Evolutionary conservation across 441 rosid species (phyloP).

Genomic region (Adansonia grandidieri): DNA sequence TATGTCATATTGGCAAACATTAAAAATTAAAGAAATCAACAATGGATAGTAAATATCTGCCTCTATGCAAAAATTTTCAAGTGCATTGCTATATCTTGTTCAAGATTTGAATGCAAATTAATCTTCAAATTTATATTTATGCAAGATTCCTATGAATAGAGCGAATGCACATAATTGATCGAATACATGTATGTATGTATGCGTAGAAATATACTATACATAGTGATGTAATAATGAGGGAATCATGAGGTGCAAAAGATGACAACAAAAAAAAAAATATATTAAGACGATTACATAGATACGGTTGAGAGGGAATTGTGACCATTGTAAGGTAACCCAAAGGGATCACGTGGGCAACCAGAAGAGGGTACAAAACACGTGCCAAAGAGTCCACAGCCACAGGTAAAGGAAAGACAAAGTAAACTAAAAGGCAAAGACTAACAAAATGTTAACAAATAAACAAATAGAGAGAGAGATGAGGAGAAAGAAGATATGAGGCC

Average conservation of each 20-base stretch:
- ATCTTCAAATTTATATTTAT: not conserved
- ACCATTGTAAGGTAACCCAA: not conserved
- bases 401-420: not conserved
- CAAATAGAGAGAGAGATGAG: not conserved
- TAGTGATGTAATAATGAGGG: constrained; percentile 39
- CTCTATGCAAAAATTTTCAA: not conserved
- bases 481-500: not conserved
- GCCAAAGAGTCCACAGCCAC: constrained; percentile 24
- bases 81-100: not conserved
- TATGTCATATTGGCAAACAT: too few relatives aligned
- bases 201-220: not conserved
- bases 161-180: not conserved
- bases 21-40: too few relatives aligned
- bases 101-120: not conserved
- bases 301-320: constrained; percentile 15
- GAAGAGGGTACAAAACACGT: constrained; percentile 13
- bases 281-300: not conserved
- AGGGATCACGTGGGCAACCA: constrained; percentile 12
- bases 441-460: constrained; percentile 1
- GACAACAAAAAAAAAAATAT: constrained; percentile 7
- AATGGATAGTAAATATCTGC: too few relatives aligned
- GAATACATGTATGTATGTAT: not conserved
- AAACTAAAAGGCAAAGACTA: not conserved
- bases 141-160: not conserved
- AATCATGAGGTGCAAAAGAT: constrained; percentile 37